A percentile compares a stretch with the other conserved stretches of the same genome.
Evolutionary conservation across 768 basidiomycete genomes (phyloP).

Genomic region (Mrakia frigida): DNA sequence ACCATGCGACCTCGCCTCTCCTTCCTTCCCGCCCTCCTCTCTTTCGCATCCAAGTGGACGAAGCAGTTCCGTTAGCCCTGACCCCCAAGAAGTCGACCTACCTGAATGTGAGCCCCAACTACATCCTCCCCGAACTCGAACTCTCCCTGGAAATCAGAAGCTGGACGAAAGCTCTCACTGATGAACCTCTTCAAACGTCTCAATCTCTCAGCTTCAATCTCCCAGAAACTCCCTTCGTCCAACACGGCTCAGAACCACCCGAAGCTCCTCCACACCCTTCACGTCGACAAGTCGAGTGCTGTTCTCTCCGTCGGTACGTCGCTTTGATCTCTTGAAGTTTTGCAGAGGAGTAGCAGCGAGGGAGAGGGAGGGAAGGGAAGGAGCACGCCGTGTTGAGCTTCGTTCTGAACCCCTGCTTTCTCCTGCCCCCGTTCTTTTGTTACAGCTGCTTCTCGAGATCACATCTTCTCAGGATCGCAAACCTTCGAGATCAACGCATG

Average conservation of each 20-base stretch:
- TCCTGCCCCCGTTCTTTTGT: neutral
- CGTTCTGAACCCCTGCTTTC: neutral
- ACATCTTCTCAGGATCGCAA: constrained; percentile 31
- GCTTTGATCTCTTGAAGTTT: neutral
- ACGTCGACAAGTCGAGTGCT: neutral
- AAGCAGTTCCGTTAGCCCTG: neutral
- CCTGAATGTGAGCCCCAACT: neutral
- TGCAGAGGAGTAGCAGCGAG: too few species aligned
- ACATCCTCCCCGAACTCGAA: too few species aligned
- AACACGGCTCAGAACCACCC: constrained; percentile 3
- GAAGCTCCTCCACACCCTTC: constrained; percentile 23
- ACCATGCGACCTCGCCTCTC: too few species aligned
- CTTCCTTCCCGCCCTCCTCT: too few species aligned
- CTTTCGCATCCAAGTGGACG: neutral
- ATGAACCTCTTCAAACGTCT: neutral
- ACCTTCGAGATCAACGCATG: constrained; percentile 25
- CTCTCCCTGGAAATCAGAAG: neutral
- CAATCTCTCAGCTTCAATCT: constrained; percentile 12
- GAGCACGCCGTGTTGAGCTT: constrained; percentile 5
- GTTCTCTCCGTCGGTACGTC: constrained; percentile 27
- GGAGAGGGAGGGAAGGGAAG: neutral
- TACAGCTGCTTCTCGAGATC: constrained; percentile 1
- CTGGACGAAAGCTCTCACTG: neutral
- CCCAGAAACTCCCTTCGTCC: constrained; percentile 6
- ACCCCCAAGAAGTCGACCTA: constrained; percentile 10